Base-by-base conservation (phyloP, 116 monocot genomes). In the Zostera marina region DNA sequence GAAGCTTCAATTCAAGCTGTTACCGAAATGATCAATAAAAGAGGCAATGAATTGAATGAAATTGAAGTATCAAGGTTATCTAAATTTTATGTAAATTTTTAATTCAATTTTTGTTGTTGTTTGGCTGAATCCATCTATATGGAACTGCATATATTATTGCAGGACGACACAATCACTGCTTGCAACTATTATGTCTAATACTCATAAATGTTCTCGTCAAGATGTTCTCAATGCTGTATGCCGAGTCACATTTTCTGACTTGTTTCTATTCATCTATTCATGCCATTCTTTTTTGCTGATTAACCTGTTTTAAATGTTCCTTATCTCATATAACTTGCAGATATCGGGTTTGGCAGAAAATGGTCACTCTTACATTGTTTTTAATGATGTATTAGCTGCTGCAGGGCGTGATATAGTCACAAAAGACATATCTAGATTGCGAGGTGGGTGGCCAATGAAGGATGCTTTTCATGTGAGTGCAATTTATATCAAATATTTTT, bases 371-470 rank as follows among this genome's bases (percentile, higher is more conserved):
- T 62, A 58, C 73, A 57, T 94, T 52, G 88, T 94, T 38, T 94
- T 94, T 54, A 73, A 59, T 77, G 94, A 94, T 67, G 79, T 94
- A 42, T 65, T 94, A 47, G 63, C 75, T 64, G 73, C 80, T 59
- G 88, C 94, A 32, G 88, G 77, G 25, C 66, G 79, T 48, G 94
- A 94, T 62, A 73, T 88, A 49, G 68, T 75, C 19, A 77, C 79
- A 42, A 94, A 94, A 61, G 94, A 94, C 73, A 63, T 94, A 65
- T 76, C 88, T 49, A 82, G 94, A 61, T 66, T 94, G 24, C 77
- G 94, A 64, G 94, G 94, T 47, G 94, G 94, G 55, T 94, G 94
- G 94, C 79, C 88, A 56, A 66, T 94, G 65, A 88, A 88, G 56
- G 94, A 94, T 76, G 84, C 84, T 67, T 94, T 94, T 76, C 73